Percentiles rank a stretch among this genome's conserved stretches.
Conservation (phyloP, 23 red algal genomes). For the Gracilaria gracilis region DNA sequence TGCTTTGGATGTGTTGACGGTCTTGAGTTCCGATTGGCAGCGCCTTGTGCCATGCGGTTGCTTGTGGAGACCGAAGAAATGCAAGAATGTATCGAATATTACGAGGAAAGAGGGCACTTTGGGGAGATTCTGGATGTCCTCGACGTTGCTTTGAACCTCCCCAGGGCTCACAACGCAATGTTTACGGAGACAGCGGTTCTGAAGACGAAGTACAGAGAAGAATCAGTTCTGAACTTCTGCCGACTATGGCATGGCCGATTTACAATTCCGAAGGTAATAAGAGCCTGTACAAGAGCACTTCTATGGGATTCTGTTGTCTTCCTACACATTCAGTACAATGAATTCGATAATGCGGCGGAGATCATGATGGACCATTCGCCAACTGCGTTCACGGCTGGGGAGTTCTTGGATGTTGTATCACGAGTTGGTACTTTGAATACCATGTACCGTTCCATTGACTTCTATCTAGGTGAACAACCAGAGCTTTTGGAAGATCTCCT, state of each 20-base stretch:
- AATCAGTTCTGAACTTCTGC: constrained; percentile 83
- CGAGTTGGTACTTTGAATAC: constrained; percentile 75
- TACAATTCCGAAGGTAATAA: constrained; percentile 75
- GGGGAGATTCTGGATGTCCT: constrained; percentile 81
- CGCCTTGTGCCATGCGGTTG: constrained; percentile 74
- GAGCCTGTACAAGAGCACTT: constrained; percentile 76
- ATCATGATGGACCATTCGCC: constrained; percentile 96
- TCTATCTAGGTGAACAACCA: constrained; percentile 93
- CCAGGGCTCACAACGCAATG: constrained; percentile 85
- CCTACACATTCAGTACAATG: constrained; percentile 87
- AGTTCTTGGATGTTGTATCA: constrained; percentile 90
- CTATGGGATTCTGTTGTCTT: constrained; percentile 90
- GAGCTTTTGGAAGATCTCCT: constrained; percentile 81
- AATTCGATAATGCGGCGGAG: constrained; percentile 87
- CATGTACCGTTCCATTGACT: constrained; percentile 92
- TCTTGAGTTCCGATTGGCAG: constrained; percentile 75
- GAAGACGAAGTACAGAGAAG: constrained; percentile 86
- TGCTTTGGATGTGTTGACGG: constrained; percentile 95
- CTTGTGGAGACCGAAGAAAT: constrained; percentile 92
- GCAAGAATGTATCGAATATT: constrained; percentile 89
- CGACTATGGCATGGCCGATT: constrained; percentile 86
- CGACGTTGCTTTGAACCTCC: constrained; percentile 74
- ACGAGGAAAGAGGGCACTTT: constrained; percentile 93
- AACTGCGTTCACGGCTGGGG: constrained; percentile 66
- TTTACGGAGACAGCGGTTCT: constrained; percentile 93